These are phyloP conservation scores for Mucor racemosus DNA, from an alignment of 371 early-diverging fungal genomes.

Conservation along the genomic window DNA sequence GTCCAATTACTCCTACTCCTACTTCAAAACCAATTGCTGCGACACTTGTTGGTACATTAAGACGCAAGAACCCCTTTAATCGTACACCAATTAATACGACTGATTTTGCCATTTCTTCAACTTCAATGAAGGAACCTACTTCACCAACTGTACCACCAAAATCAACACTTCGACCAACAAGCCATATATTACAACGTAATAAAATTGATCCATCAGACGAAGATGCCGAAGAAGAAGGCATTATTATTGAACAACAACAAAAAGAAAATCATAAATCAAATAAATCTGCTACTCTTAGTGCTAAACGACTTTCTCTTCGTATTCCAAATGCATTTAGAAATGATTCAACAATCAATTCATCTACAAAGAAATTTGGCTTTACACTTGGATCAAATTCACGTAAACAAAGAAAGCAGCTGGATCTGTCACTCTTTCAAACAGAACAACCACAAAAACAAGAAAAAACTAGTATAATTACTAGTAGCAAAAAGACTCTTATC, in stretches of 20 bases:
- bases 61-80: slow-evolving; percentile 47
- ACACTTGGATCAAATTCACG: slow-evolving; percentile 33
- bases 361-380: slow-evolving; percentile 39
- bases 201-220: slow-evolving; percentile 34
- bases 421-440: slow-evolving; percentile 41
- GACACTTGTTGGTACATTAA: slow-evolving; percentile 40
- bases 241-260: not conserved
- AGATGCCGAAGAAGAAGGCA: slow-evolving; percentile 12
- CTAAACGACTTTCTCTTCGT: slow-evolving; percentile 45
- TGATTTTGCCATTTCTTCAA: slow-evolving; percentile 22
- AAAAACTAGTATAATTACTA: not conserved
- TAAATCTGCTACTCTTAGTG: slow-evolving; percentile 28
- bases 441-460: slow-evolving; percentile 6
- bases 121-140: slow-evolving; percentile 15
- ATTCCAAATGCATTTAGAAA: slow-evolving; percentile 34
- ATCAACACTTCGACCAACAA: slow-evolving; percentile 33
- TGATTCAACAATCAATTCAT: slow-evolving; percentile 11
- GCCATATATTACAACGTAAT: slow-evolving; percentile 31
- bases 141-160: slow-evolving; percentile 31
- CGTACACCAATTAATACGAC: slow-evolving; percentile 27
- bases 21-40: slow-evolving; percentile 11
- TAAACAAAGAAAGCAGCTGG: slow-evolving; percentile 46
- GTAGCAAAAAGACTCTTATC: slow-evolving; percentile 2
- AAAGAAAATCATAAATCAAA: slow-evolving; percentile 1
- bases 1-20: slow-evolving; percentile 13